Base-by-base conservation (phyloP, 2,329 filamentous ascomycete genomes). In the Pyrenochaeta sp. region DNA sequence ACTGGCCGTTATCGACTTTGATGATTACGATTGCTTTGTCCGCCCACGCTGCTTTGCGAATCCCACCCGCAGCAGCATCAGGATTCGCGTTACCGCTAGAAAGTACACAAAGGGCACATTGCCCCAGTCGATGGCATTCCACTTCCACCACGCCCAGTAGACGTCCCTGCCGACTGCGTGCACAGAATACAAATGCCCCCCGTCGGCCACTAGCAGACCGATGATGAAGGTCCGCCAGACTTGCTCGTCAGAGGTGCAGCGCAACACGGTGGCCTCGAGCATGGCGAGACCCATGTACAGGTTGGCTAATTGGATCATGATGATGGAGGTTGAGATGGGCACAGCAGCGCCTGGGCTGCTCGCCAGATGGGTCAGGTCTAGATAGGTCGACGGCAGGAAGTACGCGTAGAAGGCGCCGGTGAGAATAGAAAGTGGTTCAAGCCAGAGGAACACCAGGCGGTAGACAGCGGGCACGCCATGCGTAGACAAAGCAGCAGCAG, bases 281-380 rank as follows among this genome's bases (percentile, higher is more conserved):
- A 93, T 72, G 41, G 87, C 83, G 69, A 92, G 89, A 44, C 89
- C 81, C 26, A 92, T 70, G 72, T 92, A 93, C 51, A 92, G 76
- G 70, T 90, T 92, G 29, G 86, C 87, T 21, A 93, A 80, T 72
- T 93, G 89, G 13, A 84, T 83, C 59, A 92, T 76, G 27, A 84
- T 83, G 45, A 91, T 82, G 7, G 82, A 80, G 1, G 86, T 87
- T 27, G 78, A 80, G 23, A 80, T 72, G 1, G 87, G 82, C 6
- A 86, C 68, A 17, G 61, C 61, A 19, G 67, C 39, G 52, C 73
- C 51, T 44, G 79, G 71, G 2, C 79, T 75, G 6, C 82, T 79
- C 3, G 75, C 58, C 19, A 80, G 74, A 63, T 88, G 75, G 2
- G 87, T 89, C 37, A 90, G 75, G 5, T 72, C 49, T 21, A 92